These are phyloP conservation scores for Calocera cornea DNA, from an alignment of 768 basidiomycete species.

Conservation along the genomic window DNA sequence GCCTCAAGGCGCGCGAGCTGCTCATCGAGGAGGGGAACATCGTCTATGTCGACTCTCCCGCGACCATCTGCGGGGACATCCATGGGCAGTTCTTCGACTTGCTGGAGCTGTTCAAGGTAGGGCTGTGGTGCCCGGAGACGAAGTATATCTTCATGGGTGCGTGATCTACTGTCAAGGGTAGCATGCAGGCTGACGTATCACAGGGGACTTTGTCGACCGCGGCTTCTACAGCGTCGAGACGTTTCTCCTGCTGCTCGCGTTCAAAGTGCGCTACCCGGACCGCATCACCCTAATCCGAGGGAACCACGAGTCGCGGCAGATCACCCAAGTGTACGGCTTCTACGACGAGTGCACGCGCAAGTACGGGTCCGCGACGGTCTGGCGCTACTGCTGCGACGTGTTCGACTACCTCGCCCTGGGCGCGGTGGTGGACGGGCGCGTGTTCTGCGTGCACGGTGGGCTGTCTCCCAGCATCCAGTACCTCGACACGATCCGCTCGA, in stretches of 20 bases:
- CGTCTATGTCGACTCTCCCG: constrained; percentile 87
- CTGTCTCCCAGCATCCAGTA: constrained; percentile 63
- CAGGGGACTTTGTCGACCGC: constrained; percentile 96
- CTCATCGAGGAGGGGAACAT: constrained; percentile 97
- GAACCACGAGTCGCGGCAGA: constrained; percentile 95
- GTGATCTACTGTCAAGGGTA: constrained; percentile 17
- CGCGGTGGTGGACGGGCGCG: constrained; percentile 91
- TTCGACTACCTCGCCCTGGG: constrained; percentile 93
- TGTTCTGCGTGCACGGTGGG: constrained; percentile 96
- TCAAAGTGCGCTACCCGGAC: constrained; percentile 93
- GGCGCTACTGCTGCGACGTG: constrained; percentile 97
- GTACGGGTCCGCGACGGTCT: constrained; percentile 86
- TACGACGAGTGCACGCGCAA: constrained; percentile 96
- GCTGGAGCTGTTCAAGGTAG: constrained; percentile 67
- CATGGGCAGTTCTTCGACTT: constrained; percentile 98
- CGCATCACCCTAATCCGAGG: constrained; percentile 93
- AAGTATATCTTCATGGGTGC: constrained; percentile 95
- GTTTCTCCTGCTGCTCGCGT: constrained; percentile 81
- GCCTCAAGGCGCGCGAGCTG: constrained; percentile 91
- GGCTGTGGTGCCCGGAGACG: constrained; percentile 73
- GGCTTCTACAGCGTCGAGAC: constrained; percentile 97
- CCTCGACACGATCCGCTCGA: constrained; percentile 55
- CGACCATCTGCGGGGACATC: constrained; percentile 91
- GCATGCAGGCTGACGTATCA: background rate
- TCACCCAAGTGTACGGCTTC: constrained; percentile 66